Conservation (phyloP, 345 rosid genomes). For the Dipteronia sinensis region DNA sequence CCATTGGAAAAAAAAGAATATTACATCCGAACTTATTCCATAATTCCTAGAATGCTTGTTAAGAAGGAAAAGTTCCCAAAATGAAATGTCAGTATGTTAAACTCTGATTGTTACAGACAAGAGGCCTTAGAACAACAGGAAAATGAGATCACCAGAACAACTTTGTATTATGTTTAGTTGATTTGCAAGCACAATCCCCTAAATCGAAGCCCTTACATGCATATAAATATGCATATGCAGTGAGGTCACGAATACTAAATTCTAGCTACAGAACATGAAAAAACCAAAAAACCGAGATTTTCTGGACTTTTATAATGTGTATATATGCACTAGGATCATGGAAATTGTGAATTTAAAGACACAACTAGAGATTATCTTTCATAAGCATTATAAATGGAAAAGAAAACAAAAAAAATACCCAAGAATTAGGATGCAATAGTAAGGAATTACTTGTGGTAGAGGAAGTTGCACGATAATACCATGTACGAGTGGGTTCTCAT, state of each 20-base stretch:
- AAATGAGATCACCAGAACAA: neutral
- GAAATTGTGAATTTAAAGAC: neutral
- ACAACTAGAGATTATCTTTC: neutral
- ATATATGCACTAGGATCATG: neutral
- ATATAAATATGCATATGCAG: neutral
- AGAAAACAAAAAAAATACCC: neutral
- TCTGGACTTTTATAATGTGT: no score
- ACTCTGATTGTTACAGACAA: neutral
- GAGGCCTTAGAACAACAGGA: neutral
- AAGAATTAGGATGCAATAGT: slow-evolving; percentile 1
- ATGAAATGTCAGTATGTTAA: neutral
- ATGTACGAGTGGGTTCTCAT: slow-evolving; percentile 30
- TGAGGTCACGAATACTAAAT: no score
- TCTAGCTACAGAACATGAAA: no score
- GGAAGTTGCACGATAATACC: slow-evolving; percentile 44
- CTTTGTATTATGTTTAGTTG: no score
- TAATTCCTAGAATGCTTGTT: neutral
- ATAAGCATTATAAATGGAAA: neutral
- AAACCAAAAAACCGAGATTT: no score
- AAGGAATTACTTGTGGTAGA: slow-evolving; percentile 34
- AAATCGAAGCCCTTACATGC: neutral
- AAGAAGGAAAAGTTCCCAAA: neutral
- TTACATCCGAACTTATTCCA: neutral
- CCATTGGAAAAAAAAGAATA: neutral
- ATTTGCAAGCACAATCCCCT: neutral